Evolutionary conservation across 192 early-diverging fungal species (phyloP), one percentile per base, ranked within the genome.

Genomic region (Rhizoclosmatium sp.): DNA sequence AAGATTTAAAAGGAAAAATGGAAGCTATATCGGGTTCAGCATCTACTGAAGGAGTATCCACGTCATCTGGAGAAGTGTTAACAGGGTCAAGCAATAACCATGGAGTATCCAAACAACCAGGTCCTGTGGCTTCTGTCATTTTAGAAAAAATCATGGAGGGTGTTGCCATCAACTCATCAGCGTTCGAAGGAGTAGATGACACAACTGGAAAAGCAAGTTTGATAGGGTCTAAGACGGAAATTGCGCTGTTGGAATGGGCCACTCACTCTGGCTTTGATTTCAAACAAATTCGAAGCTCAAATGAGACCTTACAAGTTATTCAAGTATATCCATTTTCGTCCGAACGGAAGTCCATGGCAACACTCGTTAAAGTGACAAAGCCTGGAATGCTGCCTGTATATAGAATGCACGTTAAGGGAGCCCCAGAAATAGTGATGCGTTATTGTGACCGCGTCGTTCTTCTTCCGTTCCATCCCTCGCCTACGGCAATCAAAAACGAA

Each of bases 151-250:
- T 71, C 51, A 80, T 80, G 78, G 78, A 80, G 40, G 69, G 78
- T 7, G 69, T 62, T 10, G 56, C 78, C 3, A 5, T 86, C 60
- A 85, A 87, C 78, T 85, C 84, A 2, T 65, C 75, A 59, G 87
- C 81, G n/a, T 78, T 71, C 16, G 77, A 79, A 59, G 16, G 10
- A 19, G 59, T 56, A 2, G 60, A 69, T 58, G 66, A 21, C 0
- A 54, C 69, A 19, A 60, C 59, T 14, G 85, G 85, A 14, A 65
- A 56, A 46, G 4, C 51, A 10, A 68, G 78, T 2, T 75, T 97
- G 71, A 84, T 92, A 44, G 98, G 98, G 31, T 94, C 93, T 81
- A 98, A 98, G 84, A 98, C 96, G 10, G 98, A 99, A 80, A 91
- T 92, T 2, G 97, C 98, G 0, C 75, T 99, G 54, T 86, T 99